phyloP scores from a whole-genome alignment of 768 basidiomycete genomes.

The Podaxis sp. region DNA sequence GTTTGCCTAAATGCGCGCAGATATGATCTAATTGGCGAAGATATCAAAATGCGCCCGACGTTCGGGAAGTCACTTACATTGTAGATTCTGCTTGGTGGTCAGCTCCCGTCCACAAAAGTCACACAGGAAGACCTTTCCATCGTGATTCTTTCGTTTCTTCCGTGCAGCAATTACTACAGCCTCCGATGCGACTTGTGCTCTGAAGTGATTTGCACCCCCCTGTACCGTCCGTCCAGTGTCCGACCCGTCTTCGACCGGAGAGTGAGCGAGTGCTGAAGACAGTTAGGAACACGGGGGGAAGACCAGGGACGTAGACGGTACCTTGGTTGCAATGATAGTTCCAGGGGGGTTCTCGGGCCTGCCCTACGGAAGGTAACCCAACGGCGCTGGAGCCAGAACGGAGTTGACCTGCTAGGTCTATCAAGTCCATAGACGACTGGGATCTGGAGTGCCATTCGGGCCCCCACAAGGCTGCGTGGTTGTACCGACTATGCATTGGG shows the following conservation, averaged over 20 bases:
- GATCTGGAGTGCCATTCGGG: background rate
- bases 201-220: background rate
- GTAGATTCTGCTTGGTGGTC: slow-evolving; percentile 10
- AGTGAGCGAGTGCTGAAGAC: background rate
- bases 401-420: no score
- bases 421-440: no score
- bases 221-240: background rate
- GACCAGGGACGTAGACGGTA: background rate
- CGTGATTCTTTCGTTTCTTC: slow-evolving; percentile 7
- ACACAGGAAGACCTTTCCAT: slow-evolving; percentile 4
- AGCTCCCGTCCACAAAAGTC: background rate
- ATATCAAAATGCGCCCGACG: background rate
- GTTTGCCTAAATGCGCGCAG: slow-evolving; percentile 3
- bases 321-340: background rate
- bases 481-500: background rate
- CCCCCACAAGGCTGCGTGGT: background rate
- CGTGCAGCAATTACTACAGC: slow-evolving; percentile 1
- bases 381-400: no score
- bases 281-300: no score
- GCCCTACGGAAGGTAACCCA: background rate
- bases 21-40: background rate
- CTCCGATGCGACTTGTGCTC: slow-evolving; percentile 3
- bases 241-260: background rate
- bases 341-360: background rate
- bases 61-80: background rate